Conservation (phyloP, 2,329 filamentous ascomycete genomes). For the Aspergillus fumigatus region DNA sequence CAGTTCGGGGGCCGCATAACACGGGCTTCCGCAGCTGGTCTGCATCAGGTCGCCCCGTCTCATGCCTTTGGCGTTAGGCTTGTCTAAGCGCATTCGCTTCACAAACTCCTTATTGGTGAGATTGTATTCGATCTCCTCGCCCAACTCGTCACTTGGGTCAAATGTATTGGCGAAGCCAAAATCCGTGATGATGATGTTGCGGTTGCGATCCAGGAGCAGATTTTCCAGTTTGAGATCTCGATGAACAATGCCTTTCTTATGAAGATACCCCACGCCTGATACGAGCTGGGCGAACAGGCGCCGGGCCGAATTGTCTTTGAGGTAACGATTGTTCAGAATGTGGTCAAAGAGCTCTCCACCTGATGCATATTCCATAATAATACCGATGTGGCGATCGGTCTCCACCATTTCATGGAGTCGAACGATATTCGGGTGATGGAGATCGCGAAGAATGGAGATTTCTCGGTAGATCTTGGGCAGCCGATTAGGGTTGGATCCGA, state of each 20-base stretch:
- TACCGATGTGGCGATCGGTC: constrained; percentile 93
- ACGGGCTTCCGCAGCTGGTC: constrained; percentile 96
- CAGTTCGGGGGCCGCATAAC: constrained; percentile 93
- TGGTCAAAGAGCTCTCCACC: constrained; percentile 98
- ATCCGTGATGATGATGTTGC: constrained; percentile 99
- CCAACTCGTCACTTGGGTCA: constrained; percentile 79
- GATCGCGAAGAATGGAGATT: constrained; percentile 80
- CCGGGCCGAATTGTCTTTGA: constrained; percentile 88
- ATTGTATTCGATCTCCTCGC: constrained; percentile 84
- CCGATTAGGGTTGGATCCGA: constrained; percentile 82
- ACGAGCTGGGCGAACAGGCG: constrained; percentile 92
- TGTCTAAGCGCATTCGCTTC: constrained; percentile 80
- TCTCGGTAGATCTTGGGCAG: constrained; percentile 97
- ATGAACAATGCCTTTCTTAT: constrained; percentile 98
- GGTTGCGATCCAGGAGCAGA: constrained; percentile 86
- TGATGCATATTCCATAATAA: constrained; percentile 96
- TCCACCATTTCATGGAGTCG: constrained; percentile 97
- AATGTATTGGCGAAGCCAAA: constrained; percentile 99
- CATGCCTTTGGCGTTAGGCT: constrained; percentile 66
- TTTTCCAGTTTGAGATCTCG: constrained; percentile 97
- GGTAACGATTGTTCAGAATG: constrained; percentile 91
- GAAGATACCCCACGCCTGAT: constrained; percentile 92
- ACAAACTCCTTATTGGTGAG: constrained; percentile 84
- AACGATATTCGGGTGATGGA: constrained; percentile 95
- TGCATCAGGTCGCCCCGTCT: constrained; percentile 95